A percentile compares a stretch with the other conserved stretches of the same genome.
phyloP scores from a whole-genome alignment of 2,329 filamentous ascomycete species.

The Sarocladium kiliense region DNA sequence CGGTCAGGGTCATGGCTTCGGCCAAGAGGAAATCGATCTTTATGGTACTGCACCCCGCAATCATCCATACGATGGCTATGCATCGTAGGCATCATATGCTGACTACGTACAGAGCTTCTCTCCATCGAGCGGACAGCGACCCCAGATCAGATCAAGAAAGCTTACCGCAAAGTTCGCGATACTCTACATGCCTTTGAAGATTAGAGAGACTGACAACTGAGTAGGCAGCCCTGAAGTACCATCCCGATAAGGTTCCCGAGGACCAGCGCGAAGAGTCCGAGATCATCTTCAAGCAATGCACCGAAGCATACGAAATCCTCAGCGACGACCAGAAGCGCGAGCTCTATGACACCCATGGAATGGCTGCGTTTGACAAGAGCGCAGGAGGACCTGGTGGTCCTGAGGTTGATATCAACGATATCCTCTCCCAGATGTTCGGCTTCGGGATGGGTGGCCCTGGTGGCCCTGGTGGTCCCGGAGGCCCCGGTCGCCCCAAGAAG shows the following conservation, averaged over 20 bases:
- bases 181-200: conserved; percentile 3
- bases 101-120: conserved; percentile 60
- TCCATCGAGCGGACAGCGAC: conserved; percentile 67
- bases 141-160: conserved; percentile 85
- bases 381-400: conserved; percentile 56
- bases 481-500: conserved; percentile 50
- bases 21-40: conserved; percentile 49
- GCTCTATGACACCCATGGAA: conserved; percentile 89
- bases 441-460: conserved; percentile 61
- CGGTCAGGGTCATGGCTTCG: conserved; percentile 14
- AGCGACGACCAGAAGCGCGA: conserved; percentile 90
- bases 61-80: too few species aligned
- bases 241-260: conserved; percentile 93
- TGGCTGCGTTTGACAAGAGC: conserved; percentile 86
- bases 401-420: conserved; percentile 86
- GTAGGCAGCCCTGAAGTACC: conserved; percentile 78
- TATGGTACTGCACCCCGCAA: conserved; percentile 44
- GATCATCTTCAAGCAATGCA: conserved; percentile 85
- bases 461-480: conserved; percentile 29
- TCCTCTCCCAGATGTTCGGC: conserved; percentile 88
- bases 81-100: too few species aligned
- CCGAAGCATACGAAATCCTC: conserved; percentile 96
- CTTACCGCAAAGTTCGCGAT: conserved; percentile 77
- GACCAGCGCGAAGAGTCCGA: conserved; percentile 81
- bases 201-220: not conserved